A percentile compares a stretch with the other conserved stretches of the same genome.
These are phyloP conservation scores for Linnemannia exigua DNA, from an alignment of 192 early-diverging fungal species.

Conservation along the genomic window DNA sequence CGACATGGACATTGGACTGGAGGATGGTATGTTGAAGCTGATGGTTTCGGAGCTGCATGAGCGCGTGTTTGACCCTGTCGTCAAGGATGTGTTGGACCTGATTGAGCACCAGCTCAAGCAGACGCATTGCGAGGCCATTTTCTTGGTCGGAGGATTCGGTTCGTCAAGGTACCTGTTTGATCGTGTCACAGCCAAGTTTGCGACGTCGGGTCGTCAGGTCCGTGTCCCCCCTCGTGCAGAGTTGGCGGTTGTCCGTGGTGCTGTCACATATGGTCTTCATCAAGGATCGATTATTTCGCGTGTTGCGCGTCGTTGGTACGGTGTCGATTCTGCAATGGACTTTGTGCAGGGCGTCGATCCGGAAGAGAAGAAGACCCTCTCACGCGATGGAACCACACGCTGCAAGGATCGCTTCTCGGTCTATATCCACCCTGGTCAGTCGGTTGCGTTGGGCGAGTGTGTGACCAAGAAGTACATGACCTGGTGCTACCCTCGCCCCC, in stretches of 20 bases:
- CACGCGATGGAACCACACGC: constrained; percentile 51
- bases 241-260: constrained; percentile 64
- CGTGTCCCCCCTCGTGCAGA: constrained; percentile 69
- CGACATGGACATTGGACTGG: constrained; percentile 53
- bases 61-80: constrained; percentile 50
- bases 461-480: constrained; percentile 59
- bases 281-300: constrained; percentile 54
- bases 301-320: constrained; percentile 56
- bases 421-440: constrained; percentile 50
- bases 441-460: constrained; percentile 53
- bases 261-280: constrained; percentile 61
- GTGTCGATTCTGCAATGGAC: constrained; percentile 57
- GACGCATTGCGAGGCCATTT: constrained; percentile 60
- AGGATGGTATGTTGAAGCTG: constrained; percentile 55
- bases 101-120: constrained; percentile 53
- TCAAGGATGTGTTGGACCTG: constrained; percentile 49
- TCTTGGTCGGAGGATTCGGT: constrained; percentile 64
- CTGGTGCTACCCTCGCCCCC: constrained; percentile 56
- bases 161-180: constrained; percentile 65
- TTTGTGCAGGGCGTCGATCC: constrained; percentile 47
- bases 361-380: constrained; percentile 53
- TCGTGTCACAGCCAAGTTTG: constrained; percentile 62
- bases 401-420: constrained; percentile 58
- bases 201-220: constrained; percentile 56
- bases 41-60: constrained; percentile 55